These are phyloP conservation scores for Biancaea sappan DNA, from an alignment of 306 rosid species.

Conservation along the genomic window DNA sequence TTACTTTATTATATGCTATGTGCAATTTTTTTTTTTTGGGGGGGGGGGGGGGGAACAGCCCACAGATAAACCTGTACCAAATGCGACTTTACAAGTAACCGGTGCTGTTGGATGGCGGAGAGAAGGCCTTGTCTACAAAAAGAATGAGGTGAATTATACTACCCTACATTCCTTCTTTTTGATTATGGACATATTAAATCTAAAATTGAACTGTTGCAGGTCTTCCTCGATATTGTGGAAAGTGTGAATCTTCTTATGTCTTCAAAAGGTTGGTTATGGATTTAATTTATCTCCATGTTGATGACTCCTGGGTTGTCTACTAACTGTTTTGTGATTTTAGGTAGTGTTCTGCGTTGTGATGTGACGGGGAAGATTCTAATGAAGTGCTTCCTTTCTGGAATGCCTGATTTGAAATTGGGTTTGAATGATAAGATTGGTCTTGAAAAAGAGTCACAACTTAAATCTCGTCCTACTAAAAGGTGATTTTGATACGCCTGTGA, in stretches of 20 bases:
- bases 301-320: conserved; percentile 29
- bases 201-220: conserved; percentile 52
- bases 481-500: conserved; percentile 33
- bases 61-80: conserved; percentile 80
- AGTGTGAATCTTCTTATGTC: conserved; percentile 96
- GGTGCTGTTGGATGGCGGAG: conserved; percentile 99
- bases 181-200: not conserved
- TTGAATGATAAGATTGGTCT: conserved; percentile 91
- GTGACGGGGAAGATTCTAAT: conserved; percentile 89
- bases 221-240: conserved; percentile 91
- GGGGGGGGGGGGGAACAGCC: conserved; percentile 50
- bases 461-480: conserved; percentile 88
- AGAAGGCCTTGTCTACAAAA: conserved; percentile 91
- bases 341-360: conserved; percentile 89
- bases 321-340: conserved; percentile 51
- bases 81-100: conserved; percentile 93
- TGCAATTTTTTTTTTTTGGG: too few relatives aligned
- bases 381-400: conserved; percentile 96
- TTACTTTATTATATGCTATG: conserved; percentile 6
- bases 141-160: conserved; percentile 71
- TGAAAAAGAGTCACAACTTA: conserved; percentile 84
- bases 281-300: conserved; percentile 13
- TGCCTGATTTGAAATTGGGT: conserved; percentile 96
- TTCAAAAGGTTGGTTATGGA: conserved; percentile 67
- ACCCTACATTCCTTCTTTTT: not conserved